These are phyloP conservation scores for Epithemia pelagica DNA, from an alignment of 108 stramenopile species.

Conservation along the genomic window DNA sequence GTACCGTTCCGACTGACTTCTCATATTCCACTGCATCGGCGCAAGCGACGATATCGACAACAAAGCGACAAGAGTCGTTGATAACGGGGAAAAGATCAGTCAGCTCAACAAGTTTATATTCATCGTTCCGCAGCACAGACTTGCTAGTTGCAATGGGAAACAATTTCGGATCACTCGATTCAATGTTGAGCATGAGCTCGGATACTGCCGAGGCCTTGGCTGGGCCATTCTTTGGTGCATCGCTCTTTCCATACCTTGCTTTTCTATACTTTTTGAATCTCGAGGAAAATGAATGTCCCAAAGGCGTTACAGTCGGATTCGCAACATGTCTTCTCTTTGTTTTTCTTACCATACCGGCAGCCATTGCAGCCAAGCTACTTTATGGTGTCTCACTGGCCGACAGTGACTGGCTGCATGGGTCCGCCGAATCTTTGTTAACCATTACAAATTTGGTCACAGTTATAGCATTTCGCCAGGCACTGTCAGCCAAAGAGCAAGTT, in stretches of 20 bases:
- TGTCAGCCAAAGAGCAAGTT: slow-evolving; percentile 48
- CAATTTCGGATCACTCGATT: neutral
- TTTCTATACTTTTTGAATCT: slow-evolving; percentile 84
- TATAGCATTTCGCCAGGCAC: slow-evolving; percentile 74
- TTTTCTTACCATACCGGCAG: slow-evolving; percentile 88
- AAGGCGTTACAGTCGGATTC: slow-evolving; percentile 84
- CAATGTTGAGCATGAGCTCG: slow-evolving; percentile 18
- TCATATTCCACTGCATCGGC: too few species aligned
- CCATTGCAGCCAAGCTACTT: slow-evolving; percentile 72
- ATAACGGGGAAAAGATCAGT: too few species aligned
- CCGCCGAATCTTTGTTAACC: slow-evolving; percentile 83
- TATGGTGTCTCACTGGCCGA: slow-evolving; percentile 88
- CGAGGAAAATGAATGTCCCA: slow-evolving; percentile 72
- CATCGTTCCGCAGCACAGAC: too few species aligned
- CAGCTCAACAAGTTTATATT: too few species aligned
- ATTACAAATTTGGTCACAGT: slow-evolving; percentile 85
- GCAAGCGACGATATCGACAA: too few species aligned
- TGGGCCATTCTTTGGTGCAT: slow-evolving; percentile 82
- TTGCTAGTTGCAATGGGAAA: too few species aligned
- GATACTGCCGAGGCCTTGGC: slow-evolving; percentile 63
- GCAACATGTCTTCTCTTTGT: slow-evolving; percentile 87
- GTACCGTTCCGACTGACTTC: too few species aligned
- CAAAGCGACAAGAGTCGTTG: too few species aligned
- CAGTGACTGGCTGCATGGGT: slow-evolving; percentile 89
- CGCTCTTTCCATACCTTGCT: slow-evolving; percentile 87